Evolutionary conservation across 2,329 filamentous ascomycete species (phyloP).

Genomic region (Pseudocercospora fuligena): DNA sequence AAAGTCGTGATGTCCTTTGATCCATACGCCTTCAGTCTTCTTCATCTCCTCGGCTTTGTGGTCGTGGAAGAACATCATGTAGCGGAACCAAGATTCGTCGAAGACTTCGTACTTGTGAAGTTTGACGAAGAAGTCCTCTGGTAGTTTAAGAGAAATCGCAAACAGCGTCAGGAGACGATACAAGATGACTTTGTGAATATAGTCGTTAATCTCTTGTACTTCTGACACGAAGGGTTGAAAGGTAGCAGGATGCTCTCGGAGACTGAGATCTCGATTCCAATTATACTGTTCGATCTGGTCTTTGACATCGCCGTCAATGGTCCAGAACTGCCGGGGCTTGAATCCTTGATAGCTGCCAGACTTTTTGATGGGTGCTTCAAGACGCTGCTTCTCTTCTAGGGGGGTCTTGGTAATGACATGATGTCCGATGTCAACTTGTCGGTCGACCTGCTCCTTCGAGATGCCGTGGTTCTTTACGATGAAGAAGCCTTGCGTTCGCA

Average conservation of each 20-base stretch:
- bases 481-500: slow-evolving; percentile 1
- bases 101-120: not conserved
- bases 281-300: not conserved
- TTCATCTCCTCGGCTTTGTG: not conserved
- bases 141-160: not conserved
- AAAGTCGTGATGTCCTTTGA: slow-evolving; percentile 45
- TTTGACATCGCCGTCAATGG: not conserved
- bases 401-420: not conserved
- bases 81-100: not conserved
- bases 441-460: not conserved
- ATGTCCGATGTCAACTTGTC: not conserved
- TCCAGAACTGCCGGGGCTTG: not conserved
- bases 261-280: not conserved
- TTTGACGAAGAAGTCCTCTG: not conserved
- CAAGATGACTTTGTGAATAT: not conserved
- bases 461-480: not conserved
- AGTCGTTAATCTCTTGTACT: not conserved
- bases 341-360: not conserved
- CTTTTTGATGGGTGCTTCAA: not conserved
- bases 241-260: not conserved
- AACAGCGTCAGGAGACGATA: not conserved
- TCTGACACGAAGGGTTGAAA: not conserved
- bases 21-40: not conserved
- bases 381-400: not conserved
- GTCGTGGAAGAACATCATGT: not conserved